Percentiles rank a stretch among this genome's conserved stretches.
phyloP scores from a whole-genome alignment of 345 rosid genomes.

The Arabis hirsuta region DNA sequence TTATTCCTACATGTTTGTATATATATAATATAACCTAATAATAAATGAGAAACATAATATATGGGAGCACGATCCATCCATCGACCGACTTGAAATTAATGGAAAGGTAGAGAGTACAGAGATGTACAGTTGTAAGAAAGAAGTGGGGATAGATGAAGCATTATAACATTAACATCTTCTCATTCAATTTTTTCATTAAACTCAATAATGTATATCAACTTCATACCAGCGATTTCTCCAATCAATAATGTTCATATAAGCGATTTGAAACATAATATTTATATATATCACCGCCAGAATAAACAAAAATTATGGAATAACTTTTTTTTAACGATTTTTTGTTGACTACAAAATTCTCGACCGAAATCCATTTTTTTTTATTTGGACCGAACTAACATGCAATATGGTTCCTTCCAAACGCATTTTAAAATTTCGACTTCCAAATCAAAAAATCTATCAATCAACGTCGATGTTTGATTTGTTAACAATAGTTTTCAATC shows the following conservation, averaged over 20 bases:
- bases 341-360: no score
- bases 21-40: not conserved
- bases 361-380: no score
- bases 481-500: no score
- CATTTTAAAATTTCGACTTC: no score
- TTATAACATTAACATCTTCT: slow-evolving; percentile 34
- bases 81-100: slow-evolving; percentile 45
- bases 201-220: slow-evolving; percentile 31
- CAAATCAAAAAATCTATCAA: no score
- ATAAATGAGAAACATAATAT: slow-evolving; percentile 5
- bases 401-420: no score
- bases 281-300: slow-evolving; percentile 37
- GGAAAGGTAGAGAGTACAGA: slow-evolving; percentile 39
- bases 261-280: not conserved
- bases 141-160: slow-evolving; percentile 40
- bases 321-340: no score
- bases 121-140: slow-evolving; percentile 42
- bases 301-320: no score
- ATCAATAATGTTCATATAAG: not conserved
- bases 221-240: slow-evolving; percentile 34
- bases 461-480: no score
- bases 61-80: slow-evolving; percentile 34
- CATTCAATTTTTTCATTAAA: slow-evolving; percentile 18
- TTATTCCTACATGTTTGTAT: not conserved
- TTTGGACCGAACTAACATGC: no score